Base-by-base conservation (phyloP, 2,329 filamentous ascomycete genomes). In the Monosporascus sp. region DNA sequence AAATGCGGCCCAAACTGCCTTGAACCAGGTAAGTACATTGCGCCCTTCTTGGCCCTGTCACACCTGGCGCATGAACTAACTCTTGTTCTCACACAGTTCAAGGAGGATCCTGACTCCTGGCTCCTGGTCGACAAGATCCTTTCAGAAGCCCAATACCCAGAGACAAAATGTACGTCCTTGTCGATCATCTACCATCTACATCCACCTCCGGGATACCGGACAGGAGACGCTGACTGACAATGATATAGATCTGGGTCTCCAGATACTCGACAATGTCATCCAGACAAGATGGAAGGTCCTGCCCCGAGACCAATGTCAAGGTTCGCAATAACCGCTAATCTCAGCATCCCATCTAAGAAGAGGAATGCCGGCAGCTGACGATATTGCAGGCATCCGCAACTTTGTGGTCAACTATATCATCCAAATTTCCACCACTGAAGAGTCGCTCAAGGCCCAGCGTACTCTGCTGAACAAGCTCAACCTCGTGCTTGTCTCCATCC, bases 341-440 rank as follows among this genome's bases (percentile, higher is more conserved):
- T 9, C 40, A 38, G 20, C 37, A 40, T 49, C 47, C 47, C 28
- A 43, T 24, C 45, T 24, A 40, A 41, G 20, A 24, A 17, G 9
- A 9, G 20, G 24, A 9, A 17, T 44, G 9, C 26, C 37, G 17
- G 17, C 28, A 18, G 26, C 57, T 56, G 54, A 59, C 70, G 58
- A 26, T 41, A 6, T 48, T 47, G 38, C 65, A 95, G 94, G 94
- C 60, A 99, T 99, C 68, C 91, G 94, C 66, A 99, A 99, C 78
- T 99, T 99, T 71, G 90, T 99, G 58, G 94, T 99, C 65, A 91
- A 95, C 76, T 96, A 96, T 77, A 99, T 99, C 72, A 93, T 99
- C 70, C 87, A 96, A 70, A 89, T 86, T 71, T 97, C 94, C 47
- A 86, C 84, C 71, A 88, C 91, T 57, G 93, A 97, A 72, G 93